Evolutionary conservation across 2,329 filamentous ascomycete species (phyloP).

Genomic region (Botrytis elliptica): DNA sequence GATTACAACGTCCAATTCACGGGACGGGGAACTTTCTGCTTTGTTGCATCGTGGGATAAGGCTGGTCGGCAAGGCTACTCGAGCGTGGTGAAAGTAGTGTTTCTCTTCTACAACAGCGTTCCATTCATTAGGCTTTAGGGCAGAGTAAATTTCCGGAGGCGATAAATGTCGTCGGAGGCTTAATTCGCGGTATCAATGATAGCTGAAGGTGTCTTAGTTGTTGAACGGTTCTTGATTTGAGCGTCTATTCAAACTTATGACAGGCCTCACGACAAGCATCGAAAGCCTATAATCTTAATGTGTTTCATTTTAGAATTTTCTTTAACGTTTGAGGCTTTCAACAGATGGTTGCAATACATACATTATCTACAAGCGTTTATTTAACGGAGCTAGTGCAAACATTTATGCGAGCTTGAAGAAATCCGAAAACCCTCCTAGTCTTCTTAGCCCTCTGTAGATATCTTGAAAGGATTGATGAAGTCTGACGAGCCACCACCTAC

Average conservation of each 20-base stretch:
- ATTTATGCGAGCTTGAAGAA: neutral
- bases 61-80: slow-evolving; percentile 16
- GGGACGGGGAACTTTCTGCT: slow-evolving; percentile 15
- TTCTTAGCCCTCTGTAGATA: neutral
- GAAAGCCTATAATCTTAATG: neutral
- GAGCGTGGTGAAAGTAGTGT: neutral
- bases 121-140: neutral
- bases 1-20: slow-evolving; percentile 13
- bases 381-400: neutral
- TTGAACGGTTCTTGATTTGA: slow-evolving; percentile 5
- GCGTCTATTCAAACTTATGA: neutral
- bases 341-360: neutral
- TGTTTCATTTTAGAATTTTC: neutral
- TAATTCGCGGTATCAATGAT: slow-evolving; percentile 1
- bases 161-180: slow-evolving; percentile 18
- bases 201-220: slow-evolving; percentile 10
- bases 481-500: too few species aligned
- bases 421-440: neutral
- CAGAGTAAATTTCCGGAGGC: slow-evolving; percentile 6
- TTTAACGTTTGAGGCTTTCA: neutral
- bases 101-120: neutral
- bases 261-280: neutral
- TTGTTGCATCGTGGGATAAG: slow-evolving; percentile 22
- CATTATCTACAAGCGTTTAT: neutral
- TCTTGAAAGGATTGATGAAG: neutral